Evolutionary conservation across 441 rosid genomes (phyloP).

Genomic region (Brassica balearica): DNA sequence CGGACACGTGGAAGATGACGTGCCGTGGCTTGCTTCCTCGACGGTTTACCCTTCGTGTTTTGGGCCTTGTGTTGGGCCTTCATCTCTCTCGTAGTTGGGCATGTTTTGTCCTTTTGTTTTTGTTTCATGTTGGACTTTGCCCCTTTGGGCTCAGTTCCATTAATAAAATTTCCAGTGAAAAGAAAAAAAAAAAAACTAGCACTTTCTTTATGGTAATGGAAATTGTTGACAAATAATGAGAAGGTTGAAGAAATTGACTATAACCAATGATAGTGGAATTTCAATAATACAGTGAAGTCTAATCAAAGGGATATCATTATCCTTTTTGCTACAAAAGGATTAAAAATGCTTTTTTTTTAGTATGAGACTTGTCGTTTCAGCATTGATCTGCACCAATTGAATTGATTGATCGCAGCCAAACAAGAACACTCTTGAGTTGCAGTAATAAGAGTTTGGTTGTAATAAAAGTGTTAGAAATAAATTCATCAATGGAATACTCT

Average conservation of each 20-base stretch:
- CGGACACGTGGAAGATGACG: too few species aligned
- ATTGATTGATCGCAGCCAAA: conserved; percentile 19
- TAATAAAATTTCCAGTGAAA: too few species aligned
- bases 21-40: too few species aligned
- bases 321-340: conserved; percentile 35
- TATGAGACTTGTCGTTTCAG: conserved; percentile 32
- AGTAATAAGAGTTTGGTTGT: not conserved
- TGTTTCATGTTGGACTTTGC: too few species aligned
- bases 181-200: not conserved
- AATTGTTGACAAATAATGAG: not conserved
- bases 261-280: conserved; percentile 38
- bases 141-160: too few species aligned
- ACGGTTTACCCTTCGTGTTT: too few species aligned
- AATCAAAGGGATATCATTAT: conserved; percentile 33
- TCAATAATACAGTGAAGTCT: conserved; percentile 31
- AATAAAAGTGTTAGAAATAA: conserved; percentile 4
- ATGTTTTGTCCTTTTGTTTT: too few species aligned
- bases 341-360: conserved; percentile 26
- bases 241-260: conserved; percentile 27
- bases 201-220: conserved; percentile 1
- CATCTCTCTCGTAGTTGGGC: too few species aligned
- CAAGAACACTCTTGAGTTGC: not conserved
- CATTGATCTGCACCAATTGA: conserved; percentile 23
- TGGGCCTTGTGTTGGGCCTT: too few species aligned
- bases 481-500: not conserved